Conservation (phyloP, 306 rosid species). For the Biancaea sappan region DNA sequence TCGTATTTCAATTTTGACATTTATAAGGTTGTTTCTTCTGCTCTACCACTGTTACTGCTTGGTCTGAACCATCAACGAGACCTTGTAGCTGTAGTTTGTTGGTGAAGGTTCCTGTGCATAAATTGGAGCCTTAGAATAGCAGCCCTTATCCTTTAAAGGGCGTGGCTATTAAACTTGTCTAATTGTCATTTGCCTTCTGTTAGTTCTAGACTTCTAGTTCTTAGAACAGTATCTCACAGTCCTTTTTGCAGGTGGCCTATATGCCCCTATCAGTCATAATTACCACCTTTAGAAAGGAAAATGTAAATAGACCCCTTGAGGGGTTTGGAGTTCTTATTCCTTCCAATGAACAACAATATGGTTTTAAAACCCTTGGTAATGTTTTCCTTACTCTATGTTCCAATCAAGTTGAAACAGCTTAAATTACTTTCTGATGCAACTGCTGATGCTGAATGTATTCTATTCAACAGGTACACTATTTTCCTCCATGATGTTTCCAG, state of each 20-base stretch:
- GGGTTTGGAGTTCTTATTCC: conserved; percentile 98
- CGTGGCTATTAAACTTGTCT: background rate
- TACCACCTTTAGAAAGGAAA: conserved; percentile 79
- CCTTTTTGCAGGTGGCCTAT: conserved; percentile 69
- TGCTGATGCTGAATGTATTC: conserved; percentile 33
- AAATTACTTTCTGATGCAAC: conserved; percentile 22
- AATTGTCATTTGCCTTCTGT: conserved; percentile 24
- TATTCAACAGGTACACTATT: conserved; percentile 78
- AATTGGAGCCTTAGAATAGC: conserved; percentile 27
- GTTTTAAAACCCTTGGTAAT: conserved; percentile 88
- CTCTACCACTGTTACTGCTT: conserved; percentile 16
- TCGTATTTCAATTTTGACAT: conserved; percentile 11
- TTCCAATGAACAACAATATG: conserved; percentile 76
- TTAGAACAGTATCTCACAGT: conserved; percentile 19
- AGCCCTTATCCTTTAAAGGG: conserved; percentile 4
- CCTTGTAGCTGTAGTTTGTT: background rate
- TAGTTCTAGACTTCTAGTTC: conserved; percentile 19
- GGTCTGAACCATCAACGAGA: background rate
- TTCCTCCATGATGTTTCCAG: conserved; percentile 96
- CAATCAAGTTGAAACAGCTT: conserved; percentile 18
- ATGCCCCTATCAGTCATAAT: conserved; percentile 80
- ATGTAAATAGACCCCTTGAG: conserved; percentile 84
- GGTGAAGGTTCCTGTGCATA: conserved; percentile 6
- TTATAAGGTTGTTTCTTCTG: conserved; percentile 1
- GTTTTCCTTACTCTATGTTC: conserved; percentile 34